Percentiles rank a stretch among this genome's conserved stretches.
These are phyloP conservation scores for Colletotrichum sp. DNA, from an alignment of 2,329 filamentous ascomycete species.

Conservation along the genomic window DNA sequence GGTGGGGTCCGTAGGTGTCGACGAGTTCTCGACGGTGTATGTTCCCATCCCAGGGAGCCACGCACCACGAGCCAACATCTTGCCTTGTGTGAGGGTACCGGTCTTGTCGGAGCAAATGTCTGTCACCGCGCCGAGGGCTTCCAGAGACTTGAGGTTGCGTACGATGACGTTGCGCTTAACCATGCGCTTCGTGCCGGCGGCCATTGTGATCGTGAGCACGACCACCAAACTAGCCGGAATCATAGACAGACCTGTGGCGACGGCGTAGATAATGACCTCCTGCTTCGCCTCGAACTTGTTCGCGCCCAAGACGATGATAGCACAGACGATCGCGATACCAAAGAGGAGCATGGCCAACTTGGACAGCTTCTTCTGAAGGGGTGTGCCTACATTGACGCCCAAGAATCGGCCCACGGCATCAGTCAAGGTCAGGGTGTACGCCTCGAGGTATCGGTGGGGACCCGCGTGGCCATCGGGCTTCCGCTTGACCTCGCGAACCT, in stretches of 20 bases:
- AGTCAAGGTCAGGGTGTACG: constrained; percentile 45
- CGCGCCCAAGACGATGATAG: constrained; percentile 67
- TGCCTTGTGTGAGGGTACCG: constrained; percentile 18
- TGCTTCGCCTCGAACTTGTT: constrained; percentile 55
- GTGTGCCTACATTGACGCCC: constrained; percentile 69
- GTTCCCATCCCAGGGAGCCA: constrained; percentile 23
- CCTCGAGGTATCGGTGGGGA: constrained; percentile 49
- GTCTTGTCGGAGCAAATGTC: constrained; percentile 42
- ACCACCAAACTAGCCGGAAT: constrained; percentile 68
- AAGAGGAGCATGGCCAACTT: constrained; percentile 69
- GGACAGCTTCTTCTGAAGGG: constrained; percentile 69
- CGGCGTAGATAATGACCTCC: constrained; percentile 68
- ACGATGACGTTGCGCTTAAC: constrained; percentile 59
- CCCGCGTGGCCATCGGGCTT: constrained; percentile 51
- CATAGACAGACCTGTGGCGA: constrained; percentile 64
- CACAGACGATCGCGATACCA: constrained; percentile 66
- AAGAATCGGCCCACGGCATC: constrained; percentile 66
- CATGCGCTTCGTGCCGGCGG: constrained; percentile 56
- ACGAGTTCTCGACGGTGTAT: constrained; percentile 32
- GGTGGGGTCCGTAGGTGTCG: constrained; percentile 54
- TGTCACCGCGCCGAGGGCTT: constrained; percentile 47
- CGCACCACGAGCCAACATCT: constrained; percentile 15
- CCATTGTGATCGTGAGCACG: constrained; percentile 71
- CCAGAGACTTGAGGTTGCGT: constrained; percentile 51
- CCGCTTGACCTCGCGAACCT: constrained; percentile 46